Conservation (phyloP, 169 alveolate species). For the Plasmodium chabaudi region DNA sequence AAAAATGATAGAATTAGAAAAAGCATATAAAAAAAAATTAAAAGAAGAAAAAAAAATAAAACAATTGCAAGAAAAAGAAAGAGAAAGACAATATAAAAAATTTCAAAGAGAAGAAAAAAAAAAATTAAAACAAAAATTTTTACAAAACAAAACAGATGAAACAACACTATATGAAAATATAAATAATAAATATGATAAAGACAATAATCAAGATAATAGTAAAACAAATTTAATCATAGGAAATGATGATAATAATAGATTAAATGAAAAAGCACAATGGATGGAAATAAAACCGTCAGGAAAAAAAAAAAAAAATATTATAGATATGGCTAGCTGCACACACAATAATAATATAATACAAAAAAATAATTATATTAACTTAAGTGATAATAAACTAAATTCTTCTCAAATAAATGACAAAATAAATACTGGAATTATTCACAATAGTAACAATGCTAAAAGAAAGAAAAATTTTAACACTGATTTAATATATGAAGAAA, state of each 20-base stretch:
- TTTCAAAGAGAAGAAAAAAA: not conserved
- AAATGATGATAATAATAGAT: not conserved
- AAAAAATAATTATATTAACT: too few species aligned
- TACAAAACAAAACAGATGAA: not conserved
- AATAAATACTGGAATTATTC: too few species aligned
- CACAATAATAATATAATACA: too few species aligned
- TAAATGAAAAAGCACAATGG: not conserved
- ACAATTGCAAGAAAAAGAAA: conserved; percentile 6
- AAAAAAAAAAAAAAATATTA: not conserved
- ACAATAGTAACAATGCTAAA: too few species aligned
- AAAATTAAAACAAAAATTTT: not conserved
- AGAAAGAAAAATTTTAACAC: too few species aligned
- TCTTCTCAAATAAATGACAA: too few species aligned
- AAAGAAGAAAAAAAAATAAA: conserved; percentile 10
- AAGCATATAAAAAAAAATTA: conserved; percentile 11
- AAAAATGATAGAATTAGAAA: not conserved
- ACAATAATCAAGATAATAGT: not conserved
- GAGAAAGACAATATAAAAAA: not conserved
- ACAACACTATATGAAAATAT: not conserved
- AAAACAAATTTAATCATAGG: not conserved
- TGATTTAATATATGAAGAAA: too few species aligned
- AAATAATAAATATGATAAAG: not conserved
- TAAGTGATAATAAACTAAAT: too few species aligned
- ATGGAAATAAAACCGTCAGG: not conserved
- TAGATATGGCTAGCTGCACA: too few species aligned